phyloP scores from a whole-genome alignment of 2,329 filamentous ascomycete species.

The Tetracladium maxilliforme region DNA sequence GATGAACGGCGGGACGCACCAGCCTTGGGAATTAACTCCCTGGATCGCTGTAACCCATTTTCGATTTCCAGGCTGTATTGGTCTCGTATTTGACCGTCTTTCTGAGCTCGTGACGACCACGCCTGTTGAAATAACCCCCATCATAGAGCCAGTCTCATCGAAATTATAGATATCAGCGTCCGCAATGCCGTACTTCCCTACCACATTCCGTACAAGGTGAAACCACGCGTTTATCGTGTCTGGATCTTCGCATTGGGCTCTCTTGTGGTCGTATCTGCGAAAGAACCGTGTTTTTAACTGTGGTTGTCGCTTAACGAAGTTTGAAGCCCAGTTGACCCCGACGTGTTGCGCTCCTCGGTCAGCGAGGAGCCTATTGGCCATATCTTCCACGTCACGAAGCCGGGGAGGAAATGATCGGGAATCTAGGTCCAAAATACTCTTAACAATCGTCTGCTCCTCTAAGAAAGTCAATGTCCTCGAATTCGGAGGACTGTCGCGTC shows the following conservation, averaged over 20 bases:
- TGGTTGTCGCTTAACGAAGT: slow-evolving; percentile 6
- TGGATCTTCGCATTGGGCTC: slow-evolving; percentile 8
- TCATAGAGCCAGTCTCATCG: slow-evolving; percentile 10
- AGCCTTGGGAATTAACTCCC: slow-evolving; percentile 8
- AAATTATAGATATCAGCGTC: slow-evolving; percentile 9
- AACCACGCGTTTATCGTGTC: slow-evolving; percentile 7
- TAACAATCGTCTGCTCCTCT: slow-evolving; percentile 7
- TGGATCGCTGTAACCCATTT: slow-evolving; percentile 12
- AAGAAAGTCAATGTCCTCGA: slow-evolving; percentile 3
- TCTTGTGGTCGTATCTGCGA: slow-evolving; percentile 5
- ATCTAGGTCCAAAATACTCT: slow-evolving; percentile 7
- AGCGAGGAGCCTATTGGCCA: slow-evolving; percentile 6
- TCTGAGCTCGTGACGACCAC: slow-evolving; percentile 8
- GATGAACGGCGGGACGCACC: slow-evolving; percentile 9
- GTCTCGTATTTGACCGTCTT: slow-evolving; percentile 4
- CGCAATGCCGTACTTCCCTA: slow-evolving; percentile 6
- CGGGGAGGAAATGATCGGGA: slow-evolving; percentile 6
- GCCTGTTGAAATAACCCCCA: slow-evolving; percentile 6
- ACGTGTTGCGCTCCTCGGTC: slow-evolving; percentile 3
- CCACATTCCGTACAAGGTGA: slow-evolving; percentile 5
- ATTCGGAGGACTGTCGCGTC: slow-evolving; percentile 2
- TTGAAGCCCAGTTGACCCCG: slow-evolving; percentile 7
- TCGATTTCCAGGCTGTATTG: slow-evolving; percentile 10
- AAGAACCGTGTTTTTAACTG: slow-evolving; percentile 5
- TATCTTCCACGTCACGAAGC: slow-evolving; percentile 7